Conservation (phyloP, 208 protist genomes). For the Endotrypanum monterogeii region DNA sequence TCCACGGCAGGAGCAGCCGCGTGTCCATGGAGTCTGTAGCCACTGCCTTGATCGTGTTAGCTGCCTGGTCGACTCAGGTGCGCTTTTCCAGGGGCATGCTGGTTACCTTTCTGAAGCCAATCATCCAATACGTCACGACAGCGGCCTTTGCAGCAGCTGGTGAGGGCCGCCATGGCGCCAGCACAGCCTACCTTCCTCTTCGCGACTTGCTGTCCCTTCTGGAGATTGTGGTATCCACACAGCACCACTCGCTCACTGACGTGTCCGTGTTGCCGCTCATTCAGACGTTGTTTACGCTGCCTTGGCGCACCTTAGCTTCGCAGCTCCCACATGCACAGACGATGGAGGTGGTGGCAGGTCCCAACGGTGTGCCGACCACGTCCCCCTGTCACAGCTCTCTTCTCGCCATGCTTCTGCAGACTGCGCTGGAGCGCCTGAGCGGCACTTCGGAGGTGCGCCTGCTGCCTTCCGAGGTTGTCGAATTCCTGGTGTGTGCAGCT, state of each 20-base stretch:
- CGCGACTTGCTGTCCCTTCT: constrained; percentile 64
- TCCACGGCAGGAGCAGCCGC: constrained; percentile 12
- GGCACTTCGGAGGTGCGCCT: constrained; percentile 21
- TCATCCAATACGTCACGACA: constrained; percentile 42
- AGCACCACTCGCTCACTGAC: constrained; percentile 47
- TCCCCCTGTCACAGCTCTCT: constrained; percentile 25
- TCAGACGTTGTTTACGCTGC: constrained; percentile 49
- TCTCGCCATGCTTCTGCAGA: constrained; percentile 29
- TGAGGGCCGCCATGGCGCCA: not conserved
- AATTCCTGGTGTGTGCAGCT: constrained; percentile 65
- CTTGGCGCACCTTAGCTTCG: constrained; percentile 52
- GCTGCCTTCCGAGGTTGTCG: constrained; percentile 61
- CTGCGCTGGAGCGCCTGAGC: constrained; percentile 34
- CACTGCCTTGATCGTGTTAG: constrained; percentile 72
- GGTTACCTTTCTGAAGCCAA: constrained; percentile 57
- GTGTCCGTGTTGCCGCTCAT: constrained; percentile 58
- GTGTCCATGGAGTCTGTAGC: constrained; percentile 50
- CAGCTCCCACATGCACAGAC: constrained; percentile 32
- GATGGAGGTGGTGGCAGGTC: constrained; percentile 25
- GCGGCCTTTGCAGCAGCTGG: constrained; percentile 2
- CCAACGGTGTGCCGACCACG: constrained; percentile 15
- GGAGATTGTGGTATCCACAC: constrained; percentile 66
- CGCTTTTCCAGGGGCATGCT: constrained; percentile 67
- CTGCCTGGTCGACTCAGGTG: constrained; percentile 68
- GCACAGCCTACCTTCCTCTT: constrained; percentile 34